Evolutionary conservation across 768 basidiomycete genomes (phyloP), one percentile per base, ranked within the genome.

Genomic region (Lyophyllum semitale): DNA sequence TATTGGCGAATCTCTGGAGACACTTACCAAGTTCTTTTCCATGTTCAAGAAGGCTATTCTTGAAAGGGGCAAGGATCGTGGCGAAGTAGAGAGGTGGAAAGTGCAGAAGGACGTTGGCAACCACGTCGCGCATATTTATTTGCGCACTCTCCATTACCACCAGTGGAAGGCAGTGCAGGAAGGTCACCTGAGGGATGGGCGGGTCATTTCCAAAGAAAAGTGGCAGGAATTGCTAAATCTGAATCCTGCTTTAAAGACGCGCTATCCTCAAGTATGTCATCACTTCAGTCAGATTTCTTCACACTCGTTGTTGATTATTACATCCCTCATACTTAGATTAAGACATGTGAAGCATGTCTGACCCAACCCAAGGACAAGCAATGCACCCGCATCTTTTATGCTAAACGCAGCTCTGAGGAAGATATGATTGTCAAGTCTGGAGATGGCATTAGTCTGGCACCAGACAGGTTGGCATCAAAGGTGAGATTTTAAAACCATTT

Each of bases 361-460:
- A 8, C 9, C 27, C 27, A 26, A 30, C 44, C 44, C 4, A 45
- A 45, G 27, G 15, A 45, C 44, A 12, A 45, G 27, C 44, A 45
- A 23, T 45, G 44, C 44, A 45, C 44, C 23, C 25, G n/a, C 8
- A 45, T 45, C 23, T 30, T 26, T n/a, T 45, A 45, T 15, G 13
- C 44, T 26, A 12, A 23, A 26, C 25, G 20, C 15, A 4, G 3
- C 23, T 26, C 23, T 15, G 25, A 26, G 7, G 25, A 45, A 13
- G 13, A 26, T n/a, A 26, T 45, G 23, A 12, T 18, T 45, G 38
- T 41, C 38, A 41, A 41, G 20, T 18, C 18, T 41, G 44, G 13
- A 45, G 27, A 30, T 45, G 44, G 44, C 27, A 45, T 45, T 30
- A 45, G 44, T 45, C n/a, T 45, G 23, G 23, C 44, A 45, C 44